Conservation (phyloP, 73 alveolate species). For the Paramecium sexaurelia region DNA sequence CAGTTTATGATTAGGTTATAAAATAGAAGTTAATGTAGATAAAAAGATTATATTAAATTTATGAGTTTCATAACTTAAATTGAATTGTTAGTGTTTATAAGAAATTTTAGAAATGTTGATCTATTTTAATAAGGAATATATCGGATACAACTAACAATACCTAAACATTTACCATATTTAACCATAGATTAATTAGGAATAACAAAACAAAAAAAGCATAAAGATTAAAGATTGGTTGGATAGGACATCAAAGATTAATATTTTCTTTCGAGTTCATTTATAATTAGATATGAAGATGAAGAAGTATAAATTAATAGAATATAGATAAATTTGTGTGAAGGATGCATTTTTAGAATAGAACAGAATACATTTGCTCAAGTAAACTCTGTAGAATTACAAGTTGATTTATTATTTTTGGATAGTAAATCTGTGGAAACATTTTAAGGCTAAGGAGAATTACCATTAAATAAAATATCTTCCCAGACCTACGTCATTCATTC, state of each 20-base stretch:
- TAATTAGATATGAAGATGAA: constrained; percentile 33
- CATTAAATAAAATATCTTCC: not conserved
- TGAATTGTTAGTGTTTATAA: not conserved
- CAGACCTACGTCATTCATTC: not conserved
- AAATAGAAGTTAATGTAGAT: no score
- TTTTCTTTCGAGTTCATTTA: not conserved
- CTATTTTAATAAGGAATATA: not conserved
- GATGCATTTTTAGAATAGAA: not conserved
- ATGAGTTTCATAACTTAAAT: not conserved
- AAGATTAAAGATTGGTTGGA: not conserved
- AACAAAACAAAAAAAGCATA: not conserved
- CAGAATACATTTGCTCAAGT: not conserved
- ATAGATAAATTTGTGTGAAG: not conserved
- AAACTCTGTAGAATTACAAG: not conserved
- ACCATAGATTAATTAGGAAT: not conserved
- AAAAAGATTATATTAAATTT: not conserved
- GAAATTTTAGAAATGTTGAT: not conserved
- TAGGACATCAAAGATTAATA: not conserved
- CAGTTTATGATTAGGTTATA: not conserved
- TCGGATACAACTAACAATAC: not conserved
- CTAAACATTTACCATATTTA: not conserved
- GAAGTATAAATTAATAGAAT: not conserved
- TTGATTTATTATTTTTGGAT: not conserved
- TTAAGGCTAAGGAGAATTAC: not conserved
- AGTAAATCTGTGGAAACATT: not conserved